Base-by-base conservation (phyloP, 495 filamentous ascomycete species). In the Annulohypoxylon bovei region DNA sequence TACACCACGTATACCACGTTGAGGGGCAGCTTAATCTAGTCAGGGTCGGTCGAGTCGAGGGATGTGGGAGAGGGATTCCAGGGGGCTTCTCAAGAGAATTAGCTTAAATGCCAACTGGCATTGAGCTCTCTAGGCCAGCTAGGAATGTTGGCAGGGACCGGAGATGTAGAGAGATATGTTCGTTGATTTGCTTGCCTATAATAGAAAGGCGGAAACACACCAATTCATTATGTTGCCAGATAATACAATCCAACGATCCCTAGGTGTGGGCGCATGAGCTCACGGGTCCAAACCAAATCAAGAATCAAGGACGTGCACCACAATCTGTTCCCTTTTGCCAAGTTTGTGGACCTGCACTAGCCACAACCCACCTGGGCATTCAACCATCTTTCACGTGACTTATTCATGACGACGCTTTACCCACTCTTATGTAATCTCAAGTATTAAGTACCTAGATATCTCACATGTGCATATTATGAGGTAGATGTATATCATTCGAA, bases 111-210 rank as follows among this genome's bases (percentile, higher is more conserved):
- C 70, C 73, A 77, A 62, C 58, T 75, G 70, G 75, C 75, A 77
- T 77, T 75, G 75, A 72, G 73, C 73, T 71, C 70, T 75, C 75
- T 71, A 75, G 73, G 68, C 75, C 68, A 68, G 73, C 75, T 75
- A 75, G 65, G 63, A 64, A 67, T 71, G 63, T 62, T 67, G 62
- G 47, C 53, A 67, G 55, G 27, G 37, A 32, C 49, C 58, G 35
- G 22, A 61, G 62, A 33, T 55, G 37, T 25, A 52, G 44, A 54
- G 30, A 39, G 50, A 42, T 44, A 35, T 47, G 47, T 70, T 67
- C 7, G 44, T 61, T 67, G 54, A 47, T 37, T 37, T 27, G 6
- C 52, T 66, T 57, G 30, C 33, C 44, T 57, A 58, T 11, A 58
- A 25, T 18, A 39, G 14, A 52, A 49, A 63, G 55, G 46, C 47